These are phyloP conservation scores for Penicillium ochrochloron DNA, from an alignment of 495 filamentous ascomycete species.

Conservation along the genomic window DNA sequence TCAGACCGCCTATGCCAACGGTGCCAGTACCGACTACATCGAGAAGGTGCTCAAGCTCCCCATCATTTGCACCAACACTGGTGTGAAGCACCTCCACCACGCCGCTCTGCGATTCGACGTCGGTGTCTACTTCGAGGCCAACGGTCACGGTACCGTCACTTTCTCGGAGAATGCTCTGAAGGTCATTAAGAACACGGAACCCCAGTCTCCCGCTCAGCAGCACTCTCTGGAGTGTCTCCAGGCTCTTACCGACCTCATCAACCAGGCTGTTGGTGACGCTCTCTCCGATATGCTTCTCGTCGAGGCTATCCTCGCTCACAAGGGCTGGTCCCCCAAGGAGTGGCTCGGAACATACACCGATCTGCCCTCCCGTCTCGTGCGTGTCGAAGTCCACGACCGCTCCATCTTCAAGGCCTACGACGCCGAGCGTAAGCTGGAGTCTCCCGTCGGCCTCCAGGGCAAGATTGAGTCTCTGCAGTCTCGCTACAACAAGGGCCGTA, in stretches of 20 bases:
- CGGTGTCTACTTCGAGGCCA: conserved; percentile 98
- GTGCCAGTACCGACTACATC: conserved; percentile 91
- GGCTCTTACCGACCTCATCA: conserved; percentile 86
- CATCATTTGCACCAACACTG: conserved; percentile 90
- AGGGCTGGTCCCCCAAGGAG: conserved; percentile 85
- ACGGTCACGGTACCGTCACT: conserved; percentile 94
- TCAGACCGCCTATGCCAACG: conserved; percentile 98
- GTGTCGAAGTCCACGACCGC: conserved; percentile 86
- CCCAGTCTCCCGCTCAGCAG: conserved; percentile 89
- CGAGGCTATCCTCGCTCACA: conserved; percentile 94
- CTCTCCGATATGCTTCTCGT: conserved; percentile 95
- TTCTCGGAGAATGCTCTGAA: conserved; percentile 84
- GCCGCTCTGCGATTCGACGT: conserved; percentile 89
- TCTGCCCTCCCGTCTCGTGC: conserved; percentile 90
- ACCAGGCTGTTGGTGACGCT: conserved; percentile 96
- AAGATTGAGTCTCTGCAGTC: conserved; percentile 85
- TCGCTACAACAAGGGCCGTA: conserved; percentile 87
- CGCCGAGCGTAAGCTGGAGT: conserved; percentile 84
- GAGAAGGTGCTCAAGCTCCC: conserved; percentile 85
- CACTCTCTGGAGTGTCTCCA: conserved; percentile 79
- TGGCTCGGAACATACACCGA: conserved; percentile 96
- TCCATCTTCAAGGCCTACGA: conserved; percentile 87
- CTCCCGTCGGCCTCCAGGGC: conserved; percentile 75
- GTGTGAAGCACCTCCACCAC: conserved; percentile 97
- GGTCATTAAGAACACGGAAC: conserved; percentile 73